Evolutionary conservation across 202 grass and related monocot species (phyloP).

Genomic region (Schoenoplectus triqueter): DNA sequence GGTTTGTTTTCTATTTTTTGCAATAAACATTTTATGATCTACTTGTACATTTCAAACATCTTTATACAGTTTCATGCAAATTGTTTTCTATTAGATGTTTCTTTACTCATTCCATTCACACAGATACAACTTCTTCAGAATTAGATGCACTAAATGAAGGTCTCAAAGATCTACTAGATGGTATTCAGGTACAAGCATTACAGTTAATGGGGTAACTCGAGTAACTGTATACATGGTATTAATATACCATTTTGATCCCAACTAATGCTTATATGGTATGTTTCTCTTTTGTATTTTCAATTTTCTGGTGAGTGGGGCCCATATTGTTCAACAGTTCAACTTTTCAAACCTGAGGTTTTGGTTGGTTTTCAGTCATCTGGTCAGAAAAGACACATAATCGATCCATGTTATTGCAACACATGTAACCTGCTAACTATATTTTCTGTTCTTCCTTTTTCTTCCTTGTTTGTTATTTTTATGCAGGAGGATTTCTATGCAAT

Average conservation of each 20-base stretch:
- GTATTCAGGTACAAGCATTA: slow-evolving; percentile 74
- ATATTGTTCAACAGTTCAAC: background rate
- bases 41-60: slow-evolving; percentile 17
- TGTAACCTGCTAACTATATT: slow-evolving; percentile 22
- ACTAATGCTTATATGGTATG: background rate
- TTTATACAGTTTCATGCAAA: background rate
- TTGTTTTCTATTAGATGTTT: slow-evolving; percentile 38
- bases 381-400: slow-evolving; percentile 3
- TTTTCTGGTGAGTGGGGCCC: background rate
- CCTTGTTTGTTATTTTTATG: slow-evolving; percentile 36
- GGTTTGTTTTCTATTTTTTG: slow-evolving; percentile 52
- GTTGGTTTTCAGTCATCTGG: slow-evolving; percentile 8
- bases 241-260: slow-evolving; percentile 28
- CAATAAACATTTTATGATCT: slow-evolving; percentile 10
- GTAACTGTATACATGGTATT: background rate
- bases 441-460: slow-evolving; percentile 17
- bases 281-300: background rate
- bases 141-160: slow-evolving; percentile 78
- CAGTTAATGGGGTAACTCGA: slow-evolving; percentile 32
- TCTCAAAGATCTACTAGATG: slow-evolving; percentile 97
- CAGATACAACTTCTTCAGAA: slow-evolving; percentile 72
- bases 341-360: background rate
- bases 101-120: slow-evolving; percentile 32
- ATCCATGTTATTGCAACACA: slow-evolving; percentile 39
- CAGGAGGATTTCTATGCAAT: slow-evolving; percentile 98